phyloP scores from a whole-genome alignment of 257 asterid species.

The Misopates orontium region DNA sequence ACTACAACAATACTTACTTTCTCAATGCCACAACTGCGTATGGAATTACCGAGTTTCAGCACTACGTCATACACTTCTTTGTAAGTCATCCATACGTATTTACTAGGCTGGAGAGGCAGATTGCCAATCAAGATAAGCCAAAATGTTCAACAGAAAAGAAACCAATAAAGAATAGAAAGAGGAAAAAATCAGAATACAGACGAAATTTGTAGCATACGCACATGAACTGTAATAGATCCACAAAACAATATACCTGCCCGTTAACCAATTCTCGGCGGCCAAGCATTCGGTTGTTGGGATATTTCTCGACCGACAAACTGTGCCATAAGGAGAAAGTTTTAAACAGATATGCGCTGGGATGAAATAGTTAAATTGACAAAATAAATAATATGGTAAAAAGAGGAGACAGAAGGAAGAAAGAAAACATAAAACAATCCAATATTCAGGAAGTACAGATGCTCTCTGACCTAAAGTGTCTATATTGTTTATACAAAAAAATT shows the following conservation, averaged over 20 bases:
- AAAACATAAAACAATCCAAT: background rate
- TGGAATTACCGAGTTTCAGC: constrained; percentile 78
- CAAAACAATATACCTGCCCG: constrained; percentile 68
- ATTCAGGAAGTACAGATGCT: constrained; percentile 21
- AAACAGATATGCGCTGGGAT: constrained; percentile 6
- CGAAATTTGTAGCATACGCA: constrained; percentile 22
- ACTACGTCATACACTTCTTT: constrained; percentile 76
- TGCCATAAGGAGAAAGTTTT: constrained; percentile 25
- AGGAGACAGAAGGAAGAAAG: background rate
- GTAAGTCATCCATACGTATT: constrained; percentile 84
- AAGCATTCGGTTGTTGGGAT: constrained; percentile 86
- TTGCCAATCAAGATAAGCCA: constrained; percentile 27
- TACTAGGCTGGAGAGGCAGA: constrained; percentile 65
- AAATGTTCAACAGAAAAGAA: constrained; percentile 12
- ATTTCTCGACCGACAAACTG: constrained; percentile 83
- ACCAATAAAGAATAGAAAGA: background rate
- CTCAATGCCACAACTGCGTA: constrained; percentile 74
- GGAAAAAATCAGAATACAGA: background rate
- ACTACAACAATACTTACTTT: constrained; percentile 51
- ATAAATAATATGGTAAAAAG: constrained; percentile 1
- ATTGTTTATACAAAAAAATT: background rate
- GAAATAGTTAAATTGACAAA: background rate
- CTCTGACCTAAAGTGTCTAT: constrained; percentile 18
- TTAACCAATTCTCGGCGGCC: constrained; percentile 69
- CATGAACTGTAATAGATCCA: constrained; percentile 21